These are phyloP conservation scores for Ogataea nakhonphanomensis DNA, from an alignment of 805 yeast species.

Conservation along the genomic window DNA sequence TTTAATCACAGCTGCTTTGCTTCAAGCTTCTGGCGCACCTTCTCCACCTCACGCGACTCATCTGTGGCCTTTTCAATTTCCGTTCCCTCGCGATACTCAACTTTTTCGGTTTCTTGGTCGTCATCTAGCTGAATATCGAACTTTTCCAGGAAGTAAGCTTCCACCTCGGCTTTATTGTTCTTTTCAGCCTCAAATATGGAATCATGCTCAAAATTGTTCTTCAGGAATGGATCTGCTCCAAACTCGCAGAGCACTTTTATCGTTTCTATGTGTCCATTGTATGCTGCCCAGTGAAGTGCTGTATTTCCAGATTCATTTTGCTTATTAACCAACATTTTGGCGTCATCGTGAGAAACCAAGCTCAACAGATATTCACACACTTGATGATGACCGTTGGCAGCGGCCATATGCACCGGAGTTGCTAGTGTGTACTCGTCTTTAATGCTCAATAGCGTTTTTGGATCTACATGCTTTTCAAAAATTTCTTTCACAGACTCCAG, in stretches of 20 bases:
- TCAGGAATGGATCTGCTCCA: slow-evolving; percentile 76
- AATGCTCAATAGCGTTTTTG: slow-evolving; percentile 41
- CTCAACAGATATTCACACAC: slow-evolving; percentile 59
- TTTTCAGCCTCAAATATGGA: slow-evolving; percentile 86
- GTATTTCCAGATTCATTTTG: slow-evolving; percentile 87
- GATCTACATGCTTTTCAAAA: slow-evolving; percentile 53
- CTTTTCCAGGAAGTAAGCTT: slow-evolving; percentile 68
- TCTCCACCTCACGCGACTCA: slow-evolving; percentile 42
- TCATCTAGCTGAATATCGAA: slow-evolving; percentile 65
- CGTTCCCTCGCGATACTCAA: slow-evolving; percentile 45
- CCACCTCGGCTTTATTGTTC: slow-evolving; percentile 70
- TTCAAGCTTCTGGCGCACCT: slow-evolving; percentile 27
- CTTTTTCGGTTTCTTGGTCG: slow-evolving; percentile 28
- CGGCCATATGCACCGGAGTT: slow-evolving; percentile 91
- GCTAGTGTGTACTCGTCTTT: slow-evolving; percentile 62
- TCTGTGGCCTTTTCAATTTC: slow-evolving; percentile 48
- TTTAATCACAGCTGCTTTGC: slow-evolving; percentile 7
- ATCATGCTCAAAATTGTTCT: slow-evolving; percentile 77
- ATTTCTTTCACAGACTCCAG: slow-evolving; percentile 67
- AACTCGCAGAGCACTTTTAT: slow-evolving; percentile 72
- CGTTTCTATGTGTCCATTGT: slow-evolving; percentile 75
- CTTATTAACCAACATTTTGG: slow-evolving; percentile 43
- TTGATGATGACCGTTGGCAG: slow-evolving; percentile 87
- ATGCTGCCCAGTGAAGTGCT: slow-evolving; percentile 94
- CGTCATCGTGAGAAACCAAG: slow-evolving; percentile 42